Evolutionary conservation across 768 basidiomycete genomes (phyloP), one percentile per base, ranked within the genome.

Genomic region (Agaricus subrufescens): DNA sequence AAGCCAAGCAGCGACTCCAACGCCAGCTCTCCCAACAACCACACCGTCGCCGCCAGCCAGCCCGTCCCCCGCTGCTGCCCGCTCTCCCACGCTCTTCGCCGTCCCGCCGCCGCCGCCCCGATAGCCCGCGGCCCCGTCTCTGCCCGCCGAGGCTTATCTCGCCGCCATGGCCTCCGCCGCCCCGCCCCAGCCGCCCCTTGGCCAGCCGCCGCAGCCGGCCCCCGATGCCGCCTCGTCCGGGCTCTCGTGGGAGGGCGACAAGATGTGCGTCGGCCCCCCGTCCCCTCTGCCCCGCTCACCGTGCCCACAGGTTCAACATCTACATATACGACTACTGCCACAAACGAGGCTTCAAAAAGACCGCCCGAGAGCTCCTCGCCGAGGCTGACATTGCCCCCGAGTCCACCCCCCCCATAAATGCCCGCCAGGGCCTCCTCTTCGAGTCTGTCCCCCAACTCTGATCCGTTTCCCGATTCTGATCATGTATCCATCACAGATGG

Each of bases 321-420:
- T 92, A 92, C 72, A 91, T 92, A 62, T 80, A 87, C 66, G 90
- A 92, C 73, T 92, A 92, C 65, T 91, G 90, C 72, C 72, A 66
- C 64, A 92, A 92, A 70, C 85, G 89, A 51, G 89, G 89, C 52
- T 92, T 84, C 62, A 73, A 69, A 63, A 88, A 85, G 66, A 89
- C 90, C 1, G 89, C 89, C 10, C 73, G 69, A 34, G 83, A 89
- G 64, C 80, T 92, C 44, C 70, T 82, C 62, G 42, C 44, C 12
- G 90, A 92, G 65, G 89, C 89, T 0, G 84, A 86, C 0, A 79
- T 91, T 30, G 69, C 82, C 0, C 64, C 72, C 3, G 84, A 88
- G 52, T 75, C 86, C 1, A 69, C 73, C 1, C 90, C 90, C 0
- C 90, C 90, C 58, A 92, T 92, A 69, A 85, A 91, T 66, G 90